A percentile compares a stretch with the other conserved stretches of the same genome.
Evolutionary conservation across 2,329 filamentous ascomycete genomes (phyloP).

Genomic region (Incumbomyces delicatus): DNA sequence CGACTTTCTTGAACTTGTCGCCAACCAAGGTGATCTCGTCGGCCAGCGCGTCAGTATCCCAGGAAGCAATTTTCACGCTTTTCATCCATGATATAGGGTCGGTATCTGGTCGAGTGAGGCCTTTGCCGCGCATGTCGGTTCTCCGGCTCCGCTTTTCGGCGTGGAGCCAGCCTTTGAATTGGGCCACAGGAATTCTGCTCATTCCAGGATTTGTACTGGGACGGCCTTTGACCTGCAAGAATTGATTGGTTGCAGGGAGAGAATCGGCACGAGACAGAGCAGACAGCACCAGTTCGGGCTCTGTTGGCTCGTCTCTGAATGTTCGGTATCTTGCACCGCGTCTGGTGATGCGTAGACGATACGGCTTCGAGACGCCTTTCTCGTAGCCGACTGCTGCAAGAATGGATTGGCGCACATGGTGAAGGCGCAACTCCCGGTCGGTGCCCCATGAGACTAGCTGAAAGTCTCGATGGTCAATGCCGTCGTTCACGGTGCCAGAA

Average conservation of each 20-base stretch:
- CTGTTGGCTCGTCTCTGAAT: slow-evolving; percentile 63
- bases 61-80: slow-evolving; percentile 50
- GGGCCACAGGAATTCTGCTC: slow-evolving; percentile 44
- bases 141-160: slow-evolving; percentile 39
- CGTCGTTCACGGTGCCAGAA: slow-evolving; percentile 58
- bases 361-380: slow-evolving; percentile 56
- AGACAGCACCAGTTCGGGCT: slow-evolving; percentile 30
- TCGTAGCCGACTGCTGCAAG: slow-evolving; percentile 62
- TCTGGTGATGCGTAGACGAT: slow-evolving; percentile 64
- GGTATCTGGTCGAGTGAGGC: slow-evolving; percentile 38
- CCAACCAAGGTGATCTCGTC: slow-evolving; percentile 54
- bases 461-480: slow-evolving; percentile 76
- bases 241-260: slow-evolving; percentile 8
- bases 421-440: slow-evolving; percentile 71
- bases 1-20: slow-evolving; percentile 51
- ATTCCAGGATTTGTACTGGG: slow-evolving; percentile 33
- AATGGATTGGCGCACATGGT: slow-evolving; percentile 57
- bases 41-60: slow-evolving; percentile 40
- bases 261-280: slow-evolving; percentile 19
- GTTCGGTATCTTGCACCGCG: slow-evolving; percentile 77
- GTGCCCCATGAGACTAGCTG: slow-evolving; percentile 89
- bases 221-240: slow-evolving; percentile 11
- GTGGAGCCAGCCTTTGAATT: slow-evolving; percentile 32
- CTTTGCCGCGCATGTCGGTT: slow-evolving; percentile 39
- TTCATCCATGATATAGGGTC: slow-evolving; percentile 57